Conservation (phyloP, 140 eudicot genomes). For the Anethum foeniculum region DNA sequence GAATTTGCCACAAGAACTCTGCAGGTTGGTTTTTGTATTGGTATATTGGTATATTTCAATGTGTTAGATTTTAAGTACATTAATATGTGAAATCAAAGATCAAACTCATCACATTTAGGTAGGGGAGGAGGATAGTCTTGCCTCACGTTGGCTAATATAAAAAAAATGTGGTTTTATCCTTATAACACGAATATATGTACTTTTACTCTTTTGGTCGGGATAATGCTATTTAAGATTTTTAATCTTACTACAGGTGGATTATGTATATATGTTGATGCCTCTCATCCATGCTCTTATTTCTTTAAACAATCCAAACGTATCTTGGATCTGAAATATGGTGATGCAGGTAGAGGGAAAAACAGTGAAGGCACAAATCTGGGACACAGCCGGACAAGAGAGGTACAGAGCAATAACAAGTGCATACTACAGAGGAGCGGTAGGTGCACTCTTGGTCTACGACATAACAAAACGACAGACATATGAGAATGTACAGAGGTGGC, state of each 20-base stretch:
- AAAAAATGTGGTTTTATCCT: too few species aligned
- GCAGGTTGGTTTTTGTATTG: slow-evolving; percentile 30
- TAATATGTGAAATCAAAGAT: too few species aligned
- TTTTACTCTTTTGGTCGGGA: background rate
- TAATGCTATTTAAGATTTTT: background rate
- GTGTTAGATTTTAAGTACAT: background rate
- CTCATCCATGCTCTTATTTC: too few species aligned
- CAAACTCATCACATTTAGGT: too few species aligned
- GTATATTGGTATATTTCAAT: background rate
- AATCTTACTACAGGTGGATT: background rate
- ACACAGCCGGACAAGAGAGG: slow-evolving; percentile 92
- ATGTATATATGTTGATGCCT: background rate
- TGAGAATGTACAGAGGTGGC: slow-evolving; percentile 80
- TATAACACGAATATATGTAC: too few species aligned
- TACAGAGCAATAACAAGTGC: slow-evolving; percentile 92
- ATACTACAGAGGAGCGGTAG: slow-evolving; percentile 82
- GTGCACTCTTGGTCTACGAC: slow-evolving; percentile 75
- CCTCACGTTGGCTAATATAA: background rate
- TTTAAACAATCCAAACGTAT: background rate
- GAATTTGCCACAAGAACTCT: slow-evolving; percentile 78
- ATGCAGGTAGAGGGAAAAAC: slow-evolving; percentile 83
- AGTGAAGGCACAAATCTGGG: slow-evolving; percentile 93
- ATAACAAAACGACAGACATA: slow-evolving; percentile 72
- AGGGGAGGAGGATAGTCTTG: too few species aligned
- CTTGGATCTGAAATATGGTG: background rate